Evolutionary conservation across 1,139 yeast genomes (phyloP).

Genomic region (Candida buenavistaensis): DNA sequence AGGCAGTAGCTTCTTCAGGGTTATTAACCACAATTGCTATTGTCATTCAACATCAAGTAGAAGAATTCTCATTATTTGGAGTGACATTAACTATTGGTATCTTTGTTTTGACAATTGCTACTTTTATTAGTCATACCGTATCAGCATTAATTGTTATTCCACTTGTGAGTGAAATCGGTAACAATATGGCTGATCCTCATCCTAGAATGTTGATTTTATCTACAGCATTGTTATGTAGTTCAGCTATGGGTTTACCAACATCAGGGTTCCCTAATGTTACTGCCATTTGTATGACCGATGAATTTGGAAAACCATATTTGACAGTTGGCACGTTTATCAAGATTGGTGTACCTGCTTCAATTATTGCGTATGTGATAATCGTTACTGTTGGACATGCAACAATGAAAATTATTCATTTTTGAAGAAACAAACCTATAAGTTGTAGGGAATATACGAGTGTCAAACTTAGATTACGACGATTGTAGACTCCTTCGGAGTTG

Average conservation of each 20-base stretch:
- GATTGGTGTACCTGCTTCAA: slow-evolving; percentile 68
- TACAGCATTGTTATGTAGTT: slow-evolving; percentile 65
- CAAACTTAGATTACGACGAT: too few species aligned
- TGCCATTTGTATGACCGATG: slow-evolving; percentile 77
- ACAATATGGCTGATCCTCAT: slow-evolving; percentile 51
- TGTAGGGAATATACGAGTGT: neutral
- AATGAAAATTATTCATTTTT: slow-evolving; percentile 52
- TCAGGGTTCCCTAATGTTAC: slow-evolving; percentile 79
- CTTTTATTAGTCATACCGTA: slow-evolving; percentile 76
- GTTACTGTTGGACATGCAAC: slow-evolving; percentile 69
- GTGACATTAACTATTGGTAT: slow-evolving; percentile 67
- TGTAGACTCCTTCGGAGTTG: too few species aligned
- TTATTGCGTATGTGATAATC: slow-evolving; percentile 55
- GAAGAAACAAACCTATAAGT: slow-evolving; percentile 5
- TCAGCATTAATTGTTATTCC: slow-evolving; percentile 75
- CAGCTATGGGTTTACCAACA: slow-evolving; percentile 78
- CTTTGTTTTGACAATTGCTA: slow-evolving; percentile 65
- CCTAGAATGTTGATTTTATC: slow-evolving; percentile 67
- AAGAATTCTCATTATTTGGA: slow-evolving; percentile 57
- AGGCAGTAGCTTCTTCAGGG: slow-evolving; percentile 73
- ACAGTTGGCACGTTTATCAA: slow-evolving; percentile 66
- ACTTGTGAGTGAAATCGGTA: slow-evolving; percentile 67
- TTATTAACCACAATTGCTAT: slow-evolving; percentile 62
- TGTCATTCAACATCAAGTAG: slow-evolving; percentile 54
- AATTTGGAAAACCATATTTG: slow-evolving; percentile 65